Evolutionary conservation across 495 filamentous ascomycete genomes (phyloP).

Genomic region (Aspergillus kassunensis): DNA sequence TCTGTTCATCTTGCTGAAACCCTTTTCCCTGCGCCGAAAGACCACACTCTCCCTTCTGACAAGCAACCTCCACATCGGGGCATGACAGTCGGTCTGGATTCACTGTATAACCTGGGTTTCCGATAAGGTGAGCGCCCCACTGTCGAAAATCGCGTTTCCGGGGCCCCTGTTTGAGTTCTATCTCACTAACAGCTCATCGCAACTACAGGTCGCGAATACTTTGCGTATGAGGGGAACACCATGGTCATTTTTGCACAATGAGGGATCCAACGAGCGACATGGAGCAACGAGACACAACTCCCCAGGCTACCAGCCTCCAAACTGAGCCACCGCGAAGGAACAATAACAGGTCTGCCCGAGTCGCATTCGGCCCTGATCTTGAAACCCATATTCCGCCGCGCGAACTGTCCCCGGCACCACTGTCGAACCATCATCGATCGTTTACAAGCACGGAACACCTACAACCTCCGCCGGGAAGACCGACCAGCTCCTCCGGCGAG

Average conservation of each 20-base stretch:
- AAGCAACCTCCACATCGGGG: background rate
- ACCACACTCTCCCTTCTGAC: background rate
- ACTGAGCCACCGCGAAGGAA: conserved; percentile 35
- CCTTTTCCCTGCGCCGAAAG: background rate
- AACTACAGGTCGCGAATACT: conserved; percentile 11
- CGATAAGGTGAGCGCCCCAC: conserved; percentile 9
- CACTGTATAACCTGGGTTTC: conserved; percentile 3
- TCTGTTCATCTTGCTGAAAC: too few species aligned
- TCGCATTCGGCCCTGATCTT: conserved; percentile 43
- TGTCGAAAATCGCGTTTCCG: background rate
- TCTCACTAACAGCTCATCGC: background rate
- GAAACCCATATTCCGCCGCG: conserved; percentile 43
- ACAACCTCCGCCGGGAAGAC: conserved; percentile 22
- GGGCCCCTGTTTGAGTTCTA: background rate
- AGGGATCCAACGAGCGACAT: conserved; percentile 39
- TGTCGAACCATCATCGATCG: conserved; percentile 36
- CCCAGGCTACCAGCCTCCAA: conserved; percentile 27
- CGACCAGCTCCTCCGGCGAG: conserved; percentile 37
- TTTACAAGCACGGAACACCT: conserved; percentile 36
- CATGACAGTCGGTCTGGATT: conserved; percentile 5
- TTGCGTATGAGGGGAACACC: conserved; percentile 23
- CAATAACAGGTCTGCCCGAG: conserved; percentile 37
- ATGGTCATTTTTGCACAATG: conserved; percentile 38
- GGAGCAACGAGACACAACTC: conserved; percentile 28
- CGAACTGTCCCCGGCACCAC: conserved; percentile 37